Base-by-base conservation (phyloP, 2,329 filamentous ascomycete genomes). In the Dryadomyces quercus-mongolicae region DNA sequence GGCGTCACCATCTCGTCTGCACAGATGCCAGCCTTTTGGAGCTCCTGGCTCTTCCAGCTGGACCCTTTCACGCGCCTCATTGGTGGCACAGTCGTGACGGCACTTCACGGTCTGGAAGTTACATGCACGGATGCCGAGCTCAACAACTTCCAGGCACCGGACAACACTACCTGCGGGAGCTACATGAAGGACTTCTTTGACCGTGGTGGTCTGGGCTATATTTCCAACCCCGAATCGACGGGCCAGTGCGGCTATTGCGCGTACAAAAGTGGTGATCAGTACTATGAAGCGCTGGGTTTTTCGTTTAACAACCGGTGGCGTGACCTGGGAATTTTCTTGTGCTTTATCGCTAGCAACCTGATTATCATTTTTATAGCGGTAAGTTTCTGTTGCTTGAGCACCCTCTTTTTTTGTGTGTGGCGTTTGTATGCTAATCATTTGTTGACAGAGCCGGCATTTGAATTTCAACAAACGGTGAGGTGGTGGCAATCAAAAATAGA, bases 61-160 rank as follows among this genome's bases (percentile, higher is more conserved):
- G 83, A 90, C 64, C 88, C 88, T 2, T 89, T 93, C 68, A 94
- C 87, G 0, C 81, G 87, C 7, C 79, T 94, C 34, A 88, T 94
- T 62, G 76, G 84, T 50, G 87, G 87, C 54, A 88, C 90, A 74
- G 80, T 91, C 16, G 83, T 85, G 2, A 91, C 87, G 0, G 87
- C 87, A 58, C 76, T 93, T 6, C 83, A 91, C 61, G 78, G 73
- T 1, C 73, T 79, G 7, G 63, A 71, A 0, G 87, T 94, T 1
- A 63, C 66, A 5, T 94, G 88, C 68, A 71, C 65, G 1, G 42
- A 71, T 0, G 38, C 56, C 3, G 88, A 94, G 67, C 73, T 85
- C 57, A 88, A 85, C 63, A 63, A 60, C 1, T 93, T 94, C 74
- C 72, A 70, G 1, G 78, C 87, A 0, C 88, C 88, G 0, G 60